Percentiles rank a stretch among this genome's conserved stretches.
Conservation (phyloP, 495 filamentous ascomycete genomes). For the Zalerion maritima region DNA sequence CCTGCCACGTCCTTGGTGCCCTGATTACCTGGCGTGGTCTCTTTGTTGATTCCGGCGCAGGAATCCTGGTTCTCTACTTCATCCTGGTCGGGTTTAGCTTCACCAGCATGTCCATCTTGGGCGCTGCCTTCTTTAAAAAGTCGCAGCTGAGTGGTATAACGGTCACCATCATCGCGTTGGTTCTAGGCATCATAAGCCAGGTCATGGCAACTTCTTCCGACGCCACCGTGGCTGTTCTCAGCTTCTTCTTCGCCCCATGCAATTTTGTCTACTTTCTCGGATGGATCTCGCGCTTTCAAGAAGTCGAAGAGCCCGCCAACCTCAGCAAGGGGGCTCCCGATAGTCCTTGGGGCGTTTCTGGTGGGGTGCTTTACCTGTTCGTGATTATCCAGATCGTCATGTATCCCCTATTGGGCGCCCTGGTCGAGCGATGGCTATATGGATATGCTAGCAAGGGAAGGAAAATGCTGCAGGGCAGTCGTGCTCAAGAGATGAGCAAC, state of each 20-base stretch:
- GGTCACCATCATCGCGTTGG: conserved; percentile 45
- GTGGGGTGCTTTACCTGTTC: conserved; percentile 53
- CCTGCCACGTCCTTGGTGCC: conserved; percentile 54
- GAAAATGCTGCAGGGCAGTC: conserved; percentile 28
- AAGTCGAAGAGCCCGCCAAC: conserved; percentile 36
- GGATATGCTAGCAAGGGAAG: conserved; percentile 53
- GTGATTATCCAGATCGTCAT: conserved; percentile 55
- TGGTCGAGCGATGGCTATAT: conserved; percentile 59
- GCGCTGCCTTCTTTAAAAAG: conserved; percentile 58
- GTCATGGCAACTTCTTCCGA: conserved; percentile 40
- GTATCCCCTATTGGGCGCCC: conserved; percentile 54
- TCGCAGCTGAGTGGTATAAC: conserved; percentile 66
- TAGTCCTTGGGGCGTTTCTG: conserved; percentile 47
- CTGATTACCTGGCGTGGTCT: conserved; percentile 45
- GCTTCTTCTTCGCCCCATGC: conserved; percentile 60
- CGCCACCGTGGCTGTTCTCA: conserved; percentile 43
- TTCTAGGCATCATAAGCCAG: conserved; percentile 57
- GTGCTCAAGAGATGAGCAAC: conserved; percentile 16
- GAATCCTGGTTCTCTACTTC: conserved; percentile 46
- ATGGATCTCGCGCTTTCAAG: conserved; percentile 52
- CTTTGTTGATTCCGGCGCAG: conserved; percentile 44
- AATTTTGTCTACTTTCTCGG: conserved; percentile 63
- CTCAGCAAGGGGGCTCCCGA: conserved; percentile 40
- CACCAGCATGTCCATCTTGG: conserved; percentile 53
- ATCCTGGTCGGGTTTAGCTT: conserved; percentile 50